Evolutionary conservation across 2,329 filamentous ascomycete species (phyloP).

Genomic region (Fusarium buxicola): DNA sequence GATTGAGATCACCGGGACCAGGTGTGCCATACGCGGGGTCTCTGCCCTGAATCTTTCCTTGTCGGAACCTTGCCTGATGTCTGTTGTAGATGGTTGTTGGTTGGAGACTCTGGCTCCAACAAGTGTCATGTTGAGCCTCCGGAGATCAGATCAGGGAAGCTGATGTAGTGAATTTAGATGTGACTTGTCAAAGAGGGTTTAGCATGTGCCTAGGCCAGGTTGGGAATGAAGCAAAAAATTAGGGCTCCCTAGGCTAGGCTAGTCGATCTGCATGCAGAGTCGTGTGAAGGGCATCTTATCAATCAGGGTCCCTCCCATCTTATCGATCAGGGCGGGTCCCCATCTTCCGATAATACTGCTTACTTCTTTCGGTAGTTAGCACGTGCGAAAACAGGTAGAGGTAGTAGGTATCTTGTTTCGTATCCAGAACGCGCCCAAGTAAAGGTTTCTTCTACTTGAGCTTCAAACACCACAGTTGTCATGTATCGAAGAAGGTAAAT

Average conservation of each 20-base stretch:
- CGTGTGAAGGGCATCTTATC: slow-evolving; percentile 32
- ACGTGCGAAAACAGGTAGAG: no score
- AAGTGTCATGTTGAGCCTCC: neutral
- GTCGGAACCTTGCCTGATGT: neutral
- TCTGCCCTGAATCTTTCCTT: neutral
- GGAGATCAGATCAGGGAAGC: neutral
- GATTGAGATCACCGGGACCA: slow-evolving; percentile 28
- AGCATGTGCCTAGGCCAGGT: neutral
- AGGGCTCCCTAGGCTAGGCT: slow-evolving; percentile 4
- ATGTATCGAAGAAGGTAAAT: no score
- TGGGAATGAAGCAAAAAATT: slow-evolving; percentile 4
- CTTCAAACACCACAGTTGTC: no score
- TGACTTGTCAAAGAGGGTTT: neutral
- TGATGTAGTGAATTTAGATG: slow-evolving; percentile 6
- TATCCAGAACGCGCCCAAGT: no score
- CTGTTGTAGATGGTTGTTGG: neutral
- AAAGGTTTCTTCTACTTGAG: no score
- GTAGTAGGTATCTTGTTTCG: no score
- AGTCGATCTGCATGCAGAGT: neutral
- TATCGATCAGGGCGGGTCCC: slow-evolving; percentile 10
- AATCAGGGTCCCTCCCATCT: slow-evolving; percentile 33
- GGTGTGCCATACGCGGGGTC: slow-evolving; percentile 30
- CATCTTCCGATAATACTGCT: no score
- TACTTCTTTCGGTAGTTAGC: no score
- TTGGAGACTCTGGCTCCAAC: neutral